Conservation (phyloP, 495 filamentous ascomycete genomes). For the Pyrenopolyporus hunteri region DNA sequence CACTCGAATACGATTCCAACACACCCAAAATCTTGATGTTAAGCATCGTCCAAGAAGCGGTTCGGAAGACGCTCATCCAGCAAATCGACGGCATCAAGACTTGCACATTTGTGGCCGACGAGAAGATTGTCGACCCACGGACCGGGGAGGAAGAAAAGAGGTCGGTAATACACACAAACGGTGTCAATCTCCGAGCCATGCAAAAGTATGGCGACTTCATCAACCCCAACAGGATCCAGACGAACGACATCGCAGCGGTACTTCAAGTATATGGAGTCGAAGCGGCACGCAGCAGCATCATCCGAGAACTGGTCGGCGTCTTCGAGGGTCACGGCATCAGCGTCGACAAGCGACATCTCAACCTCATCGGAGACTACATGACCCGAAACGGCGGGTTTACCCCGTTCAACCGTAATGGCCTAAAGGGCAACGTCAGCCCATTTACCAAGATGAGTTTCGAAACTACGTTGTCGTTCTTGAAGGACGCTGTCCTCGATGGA, state of each 20-base stretch:
- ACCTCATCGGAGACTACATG: constrained; percentile 96
- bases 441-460: constrained; percentile 99
- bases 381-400: constrained; percentile 85
- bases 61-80: constrained; percentile 81
- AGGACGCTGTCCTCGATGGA: constrained; percentile 85
- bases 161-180: constrained; percentile 74
- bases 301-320: constrained; percentile 83
- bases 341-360: constrained; percentile 91
- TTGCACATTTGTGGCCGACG: constrained; percentile 71
- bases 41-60: constrained; percentile 80
- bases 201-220: constrained; percentile 85
- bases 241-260: constrained; percentile 90
- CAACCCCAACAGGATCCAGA: constrained; percentile 84
- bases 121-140: constrained; percentile 59
- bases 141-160: constrained; percentile 55
- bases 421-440: constrained; percentile 81
- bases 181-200: constrained; percentile 89
- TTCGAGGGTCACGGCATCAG: constrained; percentile 92
- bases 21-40: constrained; percentile 93
- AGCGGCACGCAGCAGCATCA: constrained; percentile 83
- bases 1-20: constrained; percentile 78
- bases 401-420: constrained; percentile 87
- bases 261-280: constrained; percentile 89
- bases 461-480: constrained; percentile 91
- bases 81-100: constrained; percentile 75